phyloP scores from a whole-genome alignment of 2,329 filamentous ascomycete species.

The Aspergillus novoparasiticus region DNA sequence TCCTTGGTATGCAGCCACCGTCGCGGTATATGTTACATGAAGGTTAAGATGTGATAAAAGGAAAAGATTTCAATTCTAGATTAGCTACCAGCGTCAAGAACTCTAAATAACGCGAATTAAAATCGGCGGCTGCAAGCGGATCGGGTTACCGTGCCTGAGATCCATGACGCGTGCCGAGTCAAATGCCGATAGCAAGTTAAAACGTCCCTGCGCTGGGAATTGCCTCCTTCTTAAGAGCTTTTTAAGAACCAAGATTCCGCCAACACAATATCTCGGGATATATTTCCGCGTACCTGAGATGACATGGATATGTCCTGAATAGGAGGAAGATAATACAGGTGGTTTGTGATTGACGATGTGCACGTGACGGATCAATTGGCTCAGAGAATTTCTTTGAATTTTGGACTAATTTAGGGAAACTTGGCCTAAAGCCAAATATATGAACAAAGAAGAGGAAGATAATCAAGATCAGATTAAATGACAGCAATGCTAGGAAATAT shows the following conservation, averaged over 20 bases:
- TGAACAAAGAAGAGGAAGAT: background rate
- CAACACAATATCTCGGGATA: background rate
- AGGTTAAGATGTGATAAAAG: background rate
- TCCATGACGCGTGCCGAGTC: constrained; percentile 24
- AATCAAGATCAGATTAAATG: background rate
- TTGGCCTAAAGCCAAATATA: background rate
- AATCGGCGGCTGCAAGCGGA: constrained; percentile 18
- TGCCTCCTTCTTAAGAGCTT: background rate
- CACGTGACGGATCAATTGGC: background rate
- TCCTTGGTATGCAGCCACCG: background rate
- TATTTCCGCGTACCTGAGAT: background rate
- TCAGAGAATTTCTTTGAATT: background rate
- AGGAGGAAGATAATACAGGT: background rate
- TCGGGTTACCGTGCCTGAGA: constrained; percentile 26
- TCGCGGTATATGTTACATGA: background rate
- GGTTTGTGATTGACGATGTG: background rate
- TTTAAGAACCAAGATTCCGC: background rate
- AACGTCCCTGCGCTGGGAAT: background rate
- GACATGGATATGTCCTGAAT: background rate
- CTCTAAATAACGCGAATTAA: background rate
- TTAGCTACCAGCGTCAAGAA: background rate
- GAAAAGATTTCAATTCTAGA: background rate
- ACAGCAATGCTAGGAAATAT: background rate
- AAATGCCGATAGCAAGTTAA: constrained; percentile 23
- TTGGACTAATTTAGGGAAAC: background rate